A percentile compares a stretch with the other conserved stretches of the same genome.
phyloP scores from a whole-genome alignment of 345 rosid genomes.

The Orychophragmus violaceus region DNA sequence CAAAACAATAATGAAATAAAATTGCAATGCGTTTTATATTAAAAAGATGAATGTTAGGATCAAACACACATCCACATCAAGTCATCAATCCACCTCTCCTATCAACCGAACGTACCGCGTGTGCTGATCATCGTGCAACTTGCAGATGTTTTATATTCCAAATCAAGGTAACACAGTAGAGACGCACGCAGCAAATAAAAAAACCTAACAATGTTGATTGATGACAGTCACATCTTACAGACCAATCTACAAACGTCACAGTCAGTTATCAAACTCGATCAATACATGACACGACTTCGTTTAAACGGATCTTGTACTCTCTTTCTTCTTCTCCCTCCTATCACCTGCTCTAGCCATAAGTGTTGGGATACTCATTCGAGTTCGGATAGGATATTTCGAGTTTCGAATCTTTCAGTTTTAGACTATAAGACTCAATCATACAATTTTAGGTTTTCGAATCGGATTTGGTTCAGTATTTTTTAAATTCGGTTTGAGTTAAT shows the following conservation, averaged over 20 bases:
- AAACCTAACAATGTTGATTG: constrained; percentile 10
- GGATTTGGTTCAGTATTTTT: no score
- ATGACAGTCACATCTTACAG: constrained; percentile 23
- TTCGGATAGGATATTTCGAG: no score
- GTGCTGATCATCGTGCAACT: constrained; percentile 32
- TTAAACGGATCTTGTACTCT: not conserved
- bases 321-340: constrained; percentile 6
- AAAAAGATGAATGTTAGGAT: not conserved
- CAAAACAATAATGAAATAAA: not conserved
- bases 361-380: no score
- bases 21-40: not conserved
- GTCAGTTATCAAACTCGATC: constrained; percentile 19
- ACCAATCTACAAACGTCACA: constrained; percentile 23
- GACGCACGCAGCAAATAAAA: constrained; percentile 23
- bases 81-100: no score
- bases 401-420: constrained; percentile 4
- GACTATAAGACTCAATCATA: constrained; percentile 13
- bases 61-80: constrained; percentile 17
- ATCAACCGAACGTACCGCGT: constrained; percentile 30
- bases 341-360: constrained; percentile 13
- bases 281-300: constrained; percentile 12
- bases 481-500: no score
- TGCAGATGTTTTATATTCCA: constrained; percentile 3
- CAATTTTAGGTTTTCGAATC: no score
- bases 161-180: constrained; percentile 5